These are phyloP conservation scores for Myriosclerotinia duriaeana DNA, from an alignment of 2,329 filamentous ascomycete genomes.

Conservation along the genomic window DNA sequence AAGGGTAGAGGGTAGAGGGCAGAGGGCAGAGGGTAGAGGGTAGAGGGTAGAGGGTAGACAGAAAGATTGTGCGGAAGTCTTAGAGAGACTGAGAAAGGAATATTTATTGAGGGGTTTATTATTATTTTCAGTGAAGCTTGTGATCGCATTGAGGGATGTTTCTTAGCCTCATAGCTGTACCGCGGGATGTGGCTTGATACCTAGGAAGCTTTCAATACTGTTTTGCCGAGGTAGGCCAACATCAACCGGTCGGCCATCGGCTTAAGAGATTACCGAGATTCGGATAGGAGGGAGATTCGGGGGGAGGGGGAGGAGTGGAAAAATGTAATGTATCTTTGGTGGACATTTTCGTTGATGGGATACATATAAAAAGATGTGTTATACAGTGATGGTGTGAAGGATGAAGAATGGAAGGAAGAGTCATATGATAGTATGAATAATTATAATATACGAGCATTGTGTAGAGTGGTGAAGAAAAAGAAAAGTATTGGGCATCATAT, in stretches of 20 bases:
- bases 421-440: slow-evolving; percentile 18
- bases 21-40: background rate
- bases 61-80: background rate
- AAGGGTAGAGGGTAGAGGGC: slow-evolving; percentile 2
- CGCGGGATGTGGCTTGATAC: slow-evolving; percentile 6
- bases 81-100: background rate
- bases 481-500: background rate
- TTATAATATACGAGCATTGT: background rate
- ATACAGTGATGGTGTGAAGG: background rate
- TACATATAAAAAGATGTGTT: background rate
- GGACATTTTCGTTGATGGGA: background rate
- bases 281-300: slow-evolving; percentile 11
- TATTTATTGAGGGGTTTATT: background rate
- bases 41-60: background rate
- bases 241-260: slow-evolving; percentile 7
- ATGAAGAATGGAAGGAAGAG: background rate
- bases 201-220: background rate
- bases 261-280: slow-evolving; percentile 11
- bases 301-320: slow-evolving; percentile 5
- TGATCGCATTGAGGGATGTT: slow-evolving; percentile 5
- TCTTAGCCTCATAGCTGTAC: background rate
- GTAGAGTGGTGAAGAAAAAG: background rate
- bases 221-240: slow-evolving; percentile 23
- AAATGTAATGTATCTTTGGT: background rate
- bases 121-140: slow-evolving; percentile 6